Evolutionary conservation across 352 stramenopile genomes (phyloP).

Genomic region (Globisporangium emineosum): DNA sequence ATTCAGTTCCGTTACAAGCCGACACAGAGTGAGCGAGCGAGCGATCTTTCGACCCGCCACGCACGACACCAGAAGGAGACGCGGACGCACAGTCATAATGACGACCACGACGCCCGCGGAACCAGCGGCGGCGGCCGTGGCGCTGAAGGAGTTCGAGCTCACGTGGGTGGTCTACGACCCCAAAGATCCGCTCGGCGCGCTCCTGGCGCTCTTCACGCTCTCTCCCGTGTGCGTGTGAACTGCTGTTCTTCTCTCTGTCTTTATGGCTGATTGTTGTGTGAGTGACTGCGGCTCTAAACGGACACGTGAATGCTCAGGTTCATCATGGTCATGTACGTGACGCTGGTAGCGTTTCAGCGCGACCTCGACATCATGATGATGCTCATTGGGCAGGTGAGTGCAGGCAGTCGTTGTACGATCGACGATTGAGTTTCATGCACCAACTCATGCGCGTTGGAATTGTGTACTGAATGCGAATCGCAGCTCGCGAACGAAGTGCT

Average conservation of each 20-base stretch:
- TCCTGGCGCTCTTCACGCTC: conserved; percentile 74
- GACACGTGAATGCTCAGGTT: conserved; percentile 40
- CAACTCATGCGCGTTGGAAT: not conserved
- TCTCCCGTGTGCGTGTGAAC: conserved; percentile 53
- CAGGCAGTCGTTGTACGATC: no score
- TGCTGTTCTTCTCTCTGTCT: not conserved
- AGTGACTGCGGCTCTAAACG: not conserved
- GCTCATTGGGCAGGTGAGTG: conserved; percentile 60
- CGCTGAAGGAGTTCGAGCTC: conserved; percentile 72
- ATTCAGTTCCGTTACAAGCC: no score
- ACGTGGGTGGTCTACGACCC: conserved; percentile 85
- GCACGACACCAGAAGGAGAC: not conserved
- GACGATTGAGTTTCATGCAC: no score
- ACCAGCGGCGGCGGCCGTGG: conserved; percentile 13
- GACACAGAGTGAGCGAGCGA: no score
- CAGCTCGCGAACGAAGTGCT: conserved; percentile 71
- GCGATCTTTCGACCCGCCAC: not conserved
- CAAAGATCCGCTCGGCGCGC: conserved; percentile 52
- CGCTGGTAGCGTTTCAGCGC: conserved; percentile 71
- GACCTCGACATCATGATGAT: conserved; percentile 74
- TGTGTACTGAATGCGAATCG: not conserved
- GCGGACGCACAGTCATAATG: not conserved
- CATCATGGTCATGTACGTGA: conserved; percentile 82
- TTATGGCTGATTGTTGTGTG: not conserved
- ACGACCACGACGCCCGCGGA: not conserved